Base-by-base conservation (phyloP, 2,329 filamentous ascomycete genomes). In the Pseudomassariella vexata region DNA sequence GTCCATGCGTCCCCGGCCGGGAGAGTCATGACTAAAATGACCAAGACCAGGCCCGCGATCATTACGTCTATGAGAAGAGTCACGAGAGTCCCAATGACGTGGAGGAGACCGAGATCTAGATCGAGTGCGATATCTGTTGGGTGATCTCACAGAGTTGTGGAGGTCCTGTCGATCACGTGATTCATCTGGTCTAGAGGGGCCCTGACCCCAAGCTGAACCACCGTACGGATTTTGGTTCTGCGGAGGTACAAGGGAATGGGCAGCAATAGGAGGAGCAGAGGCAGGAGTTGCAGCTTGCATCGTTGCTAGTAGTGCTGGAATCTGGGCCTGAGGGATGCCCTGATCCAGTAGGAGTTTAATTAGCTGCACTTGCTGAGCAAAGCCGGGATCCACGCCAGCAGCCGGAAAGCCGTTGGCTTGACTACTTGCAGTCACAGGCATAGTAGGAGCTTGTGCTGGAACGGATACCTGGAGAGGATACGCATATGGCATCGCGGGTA, bases 101-200 rank as follows among this genome's bases (percentile, higher is more conserved):
- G 81, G 79, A 30, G 88, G 85, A 43, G 88, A 94, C 23, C 85
- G 78, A 19, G 85, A 90, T 32, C 88, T 76, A 38, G 83, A 87
- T 36, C 84, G 77, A 47, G 73, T 73, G 37, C 66, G 66, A 47
- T 68, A 67, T 53, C 70, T 65, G 38, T 68, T 66, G 12, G 79
- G 81, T 20, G 82, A 86, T 53, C 79, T 75, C n/a, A n/a, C n/a
- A 54, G 70, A 66, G 41, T 70, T 68, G n/a, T n/a, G n/a, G 45
- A 66, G 76, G 37, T 65, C 62, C 51, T 55, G 55, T 39, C 61
- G 66, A 46, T 82, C 78, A 66, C 73, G 75, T 56, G 66, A 56
- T 36, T 69, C 66, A 36, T 64, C 60, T 26, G 56, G 46, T 26
- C 54, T 50, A 24, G 49, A 56, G 30, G 49, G 44, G 19, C 57